Evolutionary conservation across 306 rosid genomes (phyloP), one percentile per base, ranked within the genome.

Genomic region (Sicyos baderoa): DNA sequence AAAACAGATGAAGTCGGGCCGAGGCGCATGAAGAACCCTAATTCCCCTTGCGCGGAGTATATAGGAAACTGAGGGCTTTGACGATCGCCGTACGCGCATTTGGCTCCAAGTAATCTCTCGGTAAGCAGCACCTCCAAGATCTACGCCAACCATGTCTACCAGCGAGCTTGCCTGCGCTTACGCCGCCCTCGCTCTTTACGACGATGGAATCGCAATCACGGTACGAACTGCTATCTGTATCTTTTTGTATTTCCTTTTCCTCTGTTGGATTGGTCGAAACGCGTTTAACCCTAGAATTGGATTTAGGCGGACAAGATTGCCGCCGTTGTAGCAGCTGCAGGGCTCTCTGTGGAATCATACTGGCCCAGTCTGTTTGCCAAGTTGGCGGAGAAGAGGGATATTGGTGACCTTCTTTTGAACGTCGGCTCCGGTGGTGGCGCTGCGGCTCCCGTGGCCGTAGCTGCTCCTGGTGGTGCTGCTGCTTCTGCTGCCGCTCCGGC

Each of bases 291-390:
- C 18, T 9, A n/a, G 5, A 12, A 22, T 52, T 7, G 67, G 1
- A 17, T 16, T 9, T 54, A 86, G 94, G 86, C 89, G 4, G 95
- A 89, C 77, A 91, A 89, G 86, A 89, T 89, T 73, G 72, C 47
- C 17, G 8, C 84, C 0, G 4, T 89, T 73, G 72, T 87, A 71
- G 86, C 83, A 73, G 82, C 91, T 0, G 90, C 95, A 0, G 80
- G 81, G 2, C 84, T 89, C 27, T 0, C 10, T 0, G 81, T 83
- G 7, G 97, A 91, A 63, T 78, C 96, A 0, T 89, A 76, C 82
- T 89, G 96, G 97, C 91, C 91, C 0, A 65, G 84, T 64, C 74
- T 91, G 0, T 87, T 87, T 67, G 95, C 90, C 0, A 89, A 79
- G 76, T 87, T 91, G 54, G 88, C 91, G 0, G 90, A 85, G 79